Conservation (phyloP, 2,329 filamentous ascomycete genomes). For the Phaeosphaeriaceae sp. region DNA sequence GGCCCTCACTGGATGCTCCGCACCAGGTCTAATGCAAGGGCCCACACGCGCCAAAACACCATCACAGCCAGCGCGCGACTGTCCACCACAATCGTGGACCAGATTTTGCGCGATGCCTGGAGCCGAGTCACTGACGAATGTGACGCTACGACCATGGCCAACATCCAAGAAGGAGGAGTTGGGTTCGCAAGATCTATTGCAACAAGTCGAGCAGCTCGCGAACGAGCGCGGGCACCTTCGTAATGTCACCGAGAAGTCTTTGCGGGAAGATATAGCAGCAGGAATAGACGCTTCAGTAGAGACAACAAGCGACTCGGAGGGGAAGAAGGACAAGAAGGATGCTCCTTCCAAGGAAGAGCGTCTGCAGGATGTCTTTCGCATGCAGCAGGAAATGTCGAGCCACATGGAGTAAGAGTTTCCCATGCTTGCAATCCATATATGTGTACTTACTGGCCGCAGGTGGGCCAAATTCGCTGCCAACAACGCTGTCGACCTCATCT, state of each 20-base stretch:
- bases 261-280: conserved; percentile 71
- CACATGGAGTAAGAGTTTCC: conserved; percentile 54
- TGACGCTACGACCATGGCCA: conserved; percentile 71
- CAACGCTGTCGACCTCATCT: conserved; percentile 43
- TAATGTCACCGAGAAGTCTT: conserved; percentile 74
- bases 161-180: conserved; percentile 58
- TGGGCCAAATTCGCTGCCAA: conserved; percentile 39
- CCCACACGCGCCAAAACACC: conserved; percentile 8
- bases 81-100: conserved; percentile 1
- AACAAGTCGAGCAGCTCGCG: conserved; percentile 82
- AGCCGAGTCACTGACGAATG: conserved; percentile 41
- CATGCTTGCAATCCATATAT: conserved; percentile 50
- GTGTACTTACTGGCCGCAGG: conserved; percentile 24
- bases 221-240: conserved; percentile 82
- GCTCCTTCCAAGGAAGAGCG: conserved; percentile 43
- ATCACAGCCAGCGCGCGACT: conserved; percentile 15
- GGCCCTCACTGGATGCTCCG: too few relatives aligned
- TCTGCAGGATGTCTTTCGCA: conserved; percentile 49
- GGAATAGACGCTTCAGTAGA: conserved; percentile 51
- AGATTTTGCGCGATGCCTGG: conserved; percentile 28
- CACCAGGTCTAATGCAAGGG: conserved; percentile 27
- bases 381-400: conserved; percentile 51
- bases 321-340: conserved; percentile 49
- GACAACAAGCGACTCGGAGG: conserved; percentile 54
- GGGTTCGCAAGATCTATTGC: conserved; percentile 62